Conservation (phyloP, 768 basidiomycete genomes). For the Boletus reticuloceps region DNA sequence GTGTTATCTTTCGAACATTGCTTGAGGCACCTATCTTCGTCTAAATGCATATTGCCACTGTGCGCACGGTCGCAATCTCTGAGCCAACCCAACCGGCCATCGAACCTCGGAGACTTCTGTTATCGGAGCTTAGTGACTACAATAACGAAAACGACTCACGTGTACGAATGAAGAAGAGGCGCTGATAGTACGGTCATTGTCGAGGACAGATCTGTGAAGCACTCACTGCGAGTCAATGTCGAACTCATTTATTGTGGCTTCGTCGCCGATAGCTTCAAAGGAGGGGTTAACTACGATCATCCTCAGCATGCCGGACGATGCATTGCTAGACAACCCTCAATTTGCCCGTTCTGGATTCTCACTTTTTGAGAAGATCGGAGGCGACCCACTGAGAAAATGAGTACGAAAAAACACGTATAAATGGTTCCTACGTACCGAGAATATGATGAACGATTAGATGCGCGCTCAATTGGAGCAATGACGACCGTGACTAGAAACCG, state of each 20-base stretch:
- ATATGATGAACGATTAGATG: not conserved
- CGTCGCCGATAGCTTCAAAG: not conserved
- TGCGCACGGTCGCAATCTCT: not conserved
- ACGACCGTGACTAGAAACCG: no score
- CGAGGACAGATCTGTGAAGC: no score
- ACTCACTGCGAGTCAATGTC: not conserved
- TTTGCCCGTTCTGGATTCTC: not conserved
- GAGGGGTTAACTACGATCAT: not conserved
- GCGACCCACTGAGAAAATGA: not conserved
- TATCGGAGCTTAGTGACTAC: not conserved
- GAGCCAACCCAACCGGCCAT: not conserved
- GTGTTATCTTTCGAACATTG: constrained; percentile 42
- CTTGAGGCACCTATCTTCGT: constrained; percentile 29
- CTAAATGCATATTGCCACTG: not conserved
- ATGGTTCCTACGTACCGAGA: not conserved
- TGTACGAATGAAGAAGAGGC: not conserved
- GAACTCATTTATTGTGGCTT: not conserved
- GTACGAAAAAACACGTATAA: not conserved
- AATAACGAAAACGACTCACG: not conserved
- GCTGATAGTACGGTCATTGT: no score
- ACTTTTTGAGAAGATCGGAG: not conserved
- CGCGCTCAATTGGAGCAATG: not conserved
- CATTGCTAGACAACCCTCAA: not conserved
- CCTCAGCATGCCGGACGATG: not conserved
- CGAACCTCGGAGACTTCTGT: not conserved